Evolutionary conservation across 495 filamentous ascomycete species (phyloP), one percentile per base, ranked within the genome.

Genomic region (Tuber borchii): DNA sequence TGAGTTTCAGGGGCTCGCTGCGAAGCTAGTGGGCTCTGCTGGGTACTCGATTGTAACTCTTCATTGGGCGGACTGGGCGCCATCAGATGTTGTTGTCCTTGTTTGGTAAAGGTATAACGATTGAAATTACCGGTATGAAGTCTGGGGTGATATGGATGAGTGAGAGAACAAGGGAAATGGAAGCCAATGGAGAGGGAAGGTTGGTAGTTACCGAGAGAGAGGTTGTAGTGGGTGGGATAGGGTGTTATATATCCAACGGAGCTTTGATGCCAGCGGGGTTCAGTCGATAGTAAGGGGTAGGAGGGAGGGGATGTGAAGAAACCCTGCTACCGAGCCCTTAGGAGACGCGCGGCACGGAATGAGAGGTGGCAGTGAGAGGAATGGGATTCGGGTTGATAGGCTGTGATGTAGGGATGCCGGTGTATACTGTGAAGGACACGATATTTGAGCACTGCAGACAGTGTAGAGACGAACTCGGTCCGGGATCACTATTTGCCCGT

Each of bases 21-120:
- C 39, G 88, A 89, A 43, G 87, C 87, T 72, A 89, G 81, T 73
- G 88, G 83, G 72, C 82, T 83, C 74, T 87, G 87, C 76, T 88
- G 86, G 43, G 82, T 80, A 72, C 85, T 83, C 70, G 76, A 46
- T 45, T 83, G 74, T 70, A 85, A 71, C 69, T 85, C 82, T 74
- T 85, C 84, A 69, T 82, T 73, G 10, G 74, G 77, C 43, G 72
- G 70, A 45, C 78, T 78, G 26, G 79, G 75, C 72, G 79, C 75
- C 65, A 69, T 76, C 16, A 70, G 56, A 71, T 31, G 56, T 17
- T 65, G n/a, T 1, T 22, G 56, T 43, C n/a, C 12, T 65, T 26
- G 56, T 31, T 17, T 65, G 56, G 43, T 73, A 56, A 42, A 65
- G 76, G 34, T 43, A 73, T 6, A 46, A 69, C 65, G 72, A 71